Conservation (phyloP, 2,329 filamentous ascomycete species). For the Colletotrichum liaoningense region DNA sequence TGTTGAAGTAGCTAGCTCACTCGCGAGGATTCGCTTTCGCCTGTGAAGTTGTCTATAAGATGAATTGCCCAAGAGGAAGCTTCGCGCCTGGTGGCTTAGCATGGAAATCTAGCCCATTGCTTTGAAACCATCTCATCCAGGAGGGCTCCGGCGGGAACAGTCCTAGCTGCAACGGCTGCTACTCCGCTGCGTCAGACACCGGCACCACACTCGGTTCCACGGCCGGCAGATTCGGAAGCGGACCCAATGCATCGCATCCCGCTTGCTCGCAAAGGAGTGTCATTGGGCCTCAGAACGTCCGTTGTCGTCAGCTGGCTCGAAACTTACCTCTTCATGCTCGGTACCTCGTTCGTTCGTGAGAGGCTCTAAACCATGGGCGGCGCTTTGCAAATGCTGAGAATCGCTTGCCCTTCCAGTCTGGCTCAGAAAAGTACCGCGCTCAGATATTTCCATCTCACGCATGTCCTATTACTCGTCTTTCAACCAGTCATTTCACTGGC, state of each 20-base stretch:
- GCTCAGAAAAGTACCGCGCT: too few species aligned
- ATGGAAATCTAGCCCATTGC: too few species aligned
- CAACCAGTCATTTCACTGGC: too few species aligned
- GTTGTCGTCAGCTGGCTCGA: background rate
- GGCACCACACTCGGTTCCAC: background rate
- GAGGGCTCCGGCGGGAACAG: background rate
- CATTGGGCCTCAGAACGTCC: background rate
- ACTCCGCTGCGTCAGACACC: background rate
- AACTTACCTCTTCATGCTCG: background rate
- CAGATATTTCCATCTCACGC: too few species aligned
- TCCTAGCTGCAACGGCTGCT: background rate
- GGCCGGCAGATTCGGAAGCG: background rate
- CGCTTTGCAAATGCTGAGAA: too few species aligned
- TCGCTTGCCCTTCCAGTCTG: too few species aligned
- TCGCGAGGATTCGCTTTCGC: background rate
- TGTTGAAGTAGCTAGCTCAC: background rate
- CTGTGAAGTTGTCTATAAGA: background rate
- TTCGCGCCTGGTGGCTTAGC: too few species aligned
- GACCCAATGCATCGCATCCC: background rate
- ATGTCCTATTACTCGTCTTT: too few species aligned
- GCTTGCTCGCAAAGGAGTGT: background rate
- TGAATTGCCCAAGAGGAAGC: too few species aligned
- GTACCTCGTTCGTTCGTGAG: background rate
- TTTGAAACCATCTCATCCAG: background rate
- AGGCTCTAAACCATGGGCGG: background rate